phyloP scores from a whole-genome alignment of 164 flowering plant species.

The Cinnamomum chago region DNA sequence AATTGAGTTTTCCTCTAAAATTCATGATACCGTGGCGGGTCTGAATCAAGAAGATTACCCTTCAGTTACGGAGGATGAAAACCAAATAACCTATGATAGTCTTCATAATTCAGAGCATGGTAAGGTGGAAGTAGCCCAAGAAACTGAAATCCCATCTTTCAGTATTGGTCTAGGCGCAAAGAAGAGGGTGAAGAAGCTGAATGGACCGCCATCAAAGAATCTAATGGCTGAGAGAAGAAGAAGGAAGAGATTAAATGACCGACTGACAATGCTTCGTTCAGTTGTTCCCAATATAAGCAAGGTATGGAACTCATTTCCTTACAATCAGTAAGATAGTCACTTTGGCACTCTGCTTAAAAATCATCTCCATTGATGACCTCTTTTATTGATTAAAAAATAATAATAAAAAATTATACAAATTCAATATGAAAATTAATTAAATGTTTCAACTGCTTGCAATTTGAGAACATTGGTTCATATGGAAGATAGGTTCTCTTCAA shows the following conservation, averaged over 20 bases:
- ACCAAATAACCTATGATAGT: constrained; percentile 19
- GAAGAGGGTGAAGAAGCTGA: constrained; percentile 46
- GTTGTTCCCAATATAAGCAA: constrained; percentile 94
- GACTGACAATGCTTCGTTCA: constrained; percentile 89
- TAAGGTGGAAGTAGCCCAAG: constrained; percentile 35
- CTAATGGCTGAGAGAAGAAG: constrained; percentile 93
- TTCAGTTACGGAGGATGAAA: constrained; percentile 23
- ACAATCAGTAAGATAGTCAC: neutral
- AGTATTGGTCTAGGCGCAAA: constrained; percentile 33
- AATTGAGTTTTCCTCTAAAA: constrained; percentile 22
- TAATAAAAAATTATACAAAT: too few species aligned
- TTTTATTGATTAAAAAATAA: too few species aligned
- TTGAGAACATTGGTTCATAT: neutral
- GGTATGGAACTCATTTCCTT: constrained; percentile 28
- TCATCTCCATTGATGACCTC: neutral
- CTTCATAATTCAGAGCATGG: constrained; percentile 18
- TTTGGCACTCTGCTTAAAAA: neutral
- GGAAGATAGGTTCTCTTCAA: neutral
- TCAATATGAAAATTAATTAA: neutral
- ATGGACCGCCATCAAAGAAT: constrained; percentile 86
- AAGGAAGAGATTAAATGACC: constrained; percentile 81
- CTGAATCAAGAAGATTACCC: constrained; percentile 36
- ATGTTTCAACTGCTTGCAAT: neutral
- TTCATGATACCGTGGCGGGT: constrained; percentile 18
- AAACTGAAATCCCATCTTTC: constrained; percentile 26